phyloP scores from a whole-genome alignment of 2,329 filamentous ascomycete genomes.

The Fonsecaea pugnacius region DNA sequence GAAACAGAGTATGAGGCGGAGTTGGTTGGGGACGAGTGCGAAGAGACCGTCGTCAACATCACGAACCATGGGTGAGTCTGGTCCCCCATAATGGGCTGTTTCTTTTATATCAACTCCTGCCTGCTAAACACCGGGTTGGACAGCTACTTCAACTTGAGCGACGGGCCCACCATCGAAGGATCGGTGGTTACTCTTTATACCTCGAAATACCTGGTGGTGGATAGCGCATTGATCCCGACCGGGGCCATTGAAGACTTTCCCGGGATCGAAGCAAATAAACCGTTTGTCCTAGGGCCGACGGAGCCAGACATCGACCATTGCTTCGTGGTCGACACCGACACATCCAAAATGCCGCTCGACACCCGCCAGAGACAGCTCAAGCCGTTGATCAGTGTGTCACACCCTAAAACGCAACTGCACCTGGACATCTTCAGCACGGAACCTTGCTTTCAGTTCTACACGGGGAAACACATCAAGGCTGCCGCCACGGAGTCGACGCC shows the following conservation, averaged over 20 bases:
- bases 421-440: constrained; percentile 90
- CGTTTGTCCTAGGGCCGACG: constrained; percentile 72
- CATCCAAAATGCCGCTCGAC: constrained; percentile 65
- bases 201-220: constrained; percentile 72
- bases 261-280: constrained; percentile 66
- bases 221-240: constrained; percentile 73
- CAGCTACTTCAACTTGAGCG: constrained; percentile 71
- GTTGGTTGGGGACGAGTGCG: constrained; percentile 72
- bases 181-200: constrained; percentile 64
- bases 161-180: constrained; percentile 62
- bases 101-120: constrained; percentile 7
- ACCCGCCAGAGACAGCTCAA: constrained; percentile 67
- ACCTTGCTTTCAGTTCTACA: constrained; percentile 97
- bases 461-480: constrained; percentile 81
- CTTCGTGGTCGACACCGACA: constrained; percentile 74
- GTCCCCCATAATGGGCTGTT: too few species aligned
- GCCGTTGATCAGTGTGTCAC: constrained; percentile 71
- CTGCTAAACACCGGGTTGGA: neutral
- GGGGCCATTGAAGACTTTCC: constrained; percentile 67
- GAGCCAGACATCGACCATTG: constrained; percentile 86
- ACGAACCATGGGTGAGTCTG: constrained; percentile 84
- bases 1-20: constrained; percentile 89
- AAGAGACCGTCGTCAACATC: constrained; percentile 91
- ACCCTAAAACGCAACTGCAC: constrained; percentile 74
- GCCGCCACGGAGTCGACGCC: constrained; percentile 64